A percentile compares a stretch with the other conserved stretches of the same genome.
phyloP scores from a whole-genome alignment of 345 rosid genomes.

The Stellera chamaejasme region DNA sequence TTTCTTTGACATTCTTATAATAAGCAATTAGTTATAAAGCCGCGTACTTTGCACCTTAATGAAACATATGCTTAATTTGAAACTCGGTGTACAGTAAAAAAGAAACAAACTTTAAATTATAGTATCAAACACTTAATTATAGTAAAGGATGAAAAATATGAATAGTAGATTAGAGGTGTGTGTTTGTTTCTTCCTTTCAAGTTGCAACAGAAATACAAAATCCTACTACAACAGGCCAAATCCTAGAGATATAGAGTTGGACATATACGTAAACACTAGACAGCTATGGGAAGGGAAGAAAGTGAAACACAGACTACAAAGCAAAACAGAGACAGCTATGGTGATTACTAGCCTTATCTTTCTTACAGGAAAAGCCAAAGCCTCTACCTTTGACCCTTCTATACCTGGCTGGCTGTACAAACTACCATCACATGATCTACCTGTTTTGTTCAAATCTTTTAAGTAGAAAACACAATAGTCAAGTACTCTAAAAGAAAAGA shows the following conservation, averaged over 20 bases:
- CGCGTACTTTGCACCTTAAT: too few relatives aligned
- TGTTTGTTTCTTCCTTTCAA: background rate
- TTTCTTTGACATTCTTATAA: too few relatives aligned
- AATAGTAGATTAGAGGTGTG: background rate
- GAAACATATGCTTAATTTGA: too few relatives aligned
- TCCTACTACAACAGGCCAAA: background rate
- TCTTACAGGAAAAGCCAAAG: background rate
- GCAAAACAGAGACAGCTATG: background rate
- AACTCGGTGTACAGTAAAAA: too few relatives aligned
- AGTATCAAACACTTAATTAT: too few relatives aligned
- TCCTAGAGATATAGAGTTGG: background rate
- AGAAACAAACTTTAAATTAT: too few relatives aligned
- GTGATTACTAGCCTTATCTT: background rate
- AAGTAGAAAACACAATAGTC: too few relatives aligned
- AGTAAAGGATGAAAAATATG: background rate
- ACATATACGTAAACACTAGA: conserved; percentile 10
- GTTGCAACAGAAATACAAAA: background rate
- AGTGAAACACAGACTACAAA: conserved; percentile 3
- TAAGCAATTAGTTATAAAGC: too few relatives aligned
- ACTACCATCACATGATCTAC: background rate
- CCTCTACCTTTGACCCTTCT: background rate
- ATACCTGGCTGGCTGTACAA: background rate
- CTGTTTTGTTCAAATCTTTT: too few relatives aligned
- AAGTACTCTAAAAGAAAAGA: too few relatives aligned
- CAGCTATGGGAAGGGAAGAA: conserved; percentile 14